Conservation (phyloP, 345 rosid species). For the Rhodamnia rubescens region DNA sequence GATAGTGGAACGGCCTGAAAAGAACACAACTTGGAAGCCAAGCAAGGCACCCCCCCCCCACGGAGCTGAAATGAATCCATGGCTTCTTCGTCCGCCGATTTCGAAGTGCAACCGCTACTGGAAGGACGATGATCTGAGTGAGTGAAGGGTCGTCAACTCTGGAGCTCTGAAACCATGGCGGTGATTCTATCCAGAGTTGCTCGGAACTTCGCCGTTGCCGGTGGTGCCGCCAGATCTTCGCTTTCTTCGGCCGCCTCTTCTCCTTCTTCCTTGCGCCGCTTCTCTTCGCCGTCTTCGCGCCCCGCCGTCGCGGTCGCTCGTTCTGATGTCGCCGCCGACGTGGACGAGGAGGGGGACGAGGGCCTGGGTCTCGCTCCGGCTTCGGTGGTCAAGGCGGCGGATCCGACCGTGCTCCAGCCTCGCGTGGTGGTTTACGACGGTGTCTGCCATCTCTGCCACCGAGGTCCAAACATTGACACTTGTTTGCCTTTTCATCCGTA, state of each 20-base stretch:
- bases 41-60: background rate
- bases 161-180: background rate
- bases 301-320: background rate
- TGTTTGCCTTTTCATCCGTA: no score
- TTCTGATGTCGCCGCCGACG: conserved; percentile 4
- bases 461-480: conserved; percentile 27
- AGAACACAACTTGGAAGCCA: background rate
- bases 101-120: background rate
- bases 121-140: background rate
- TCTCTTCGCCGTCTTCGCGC: background rate
- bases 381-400: conserved; percentile 15
- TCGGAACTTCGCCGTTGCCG: background rate
- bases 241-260: background rate
- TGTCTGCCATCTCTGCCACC: conserved; percentile 94
- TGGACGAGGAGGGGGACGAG: conserved; percentile 17
- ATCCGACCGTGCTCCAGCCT: conserved; percentile 63
- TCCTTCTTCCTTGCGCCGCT: background rate
- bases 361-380: conserved; percentile 17
- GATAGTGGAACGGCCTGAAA: background rate
- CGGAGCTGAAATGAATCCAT: background rate
- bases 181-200: background rate
- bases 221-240: background rate
- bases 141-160: background rate
- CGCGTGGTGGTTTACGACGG: conserved; percentile 90
- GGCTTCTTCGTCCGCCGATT: background rate